Evolutionary conservation across 148 eudicot species (phyloP).

Genomic region (Simmondsia chinensis): DNA sequence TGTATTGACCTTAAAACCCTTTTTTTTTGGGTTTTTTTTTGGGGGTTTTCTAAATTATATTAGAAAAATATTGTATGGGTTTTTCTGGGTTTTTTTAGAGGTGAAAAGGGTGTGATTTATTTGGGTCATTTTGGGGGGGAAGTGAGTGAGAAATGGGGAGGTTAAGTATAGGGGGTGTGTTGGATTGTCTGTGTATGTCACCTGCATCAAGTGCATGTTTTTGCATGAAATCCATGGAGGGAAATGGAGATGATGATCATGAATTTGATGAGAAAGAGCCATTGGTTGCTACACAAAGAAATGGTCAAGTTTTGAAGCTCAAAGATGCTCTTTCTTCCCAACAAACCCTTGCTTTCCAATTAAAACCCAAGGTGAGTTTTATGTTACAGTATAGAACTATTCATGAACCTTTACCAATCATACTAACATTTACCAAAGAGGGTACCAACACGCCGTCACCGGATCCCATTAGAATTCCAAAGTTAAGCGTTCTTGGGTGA

Average conservation of each 20-base stretch:
- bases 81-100: neutral
- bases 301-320: slow-evolving; percentile 22
- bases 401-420: neutral
- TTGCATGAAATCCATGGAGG: slow-evolving; percentile 41
- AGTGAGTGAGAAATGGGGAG: slow-evolving; percentile 26
- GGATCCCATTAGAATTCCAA: too few relatives aligned
- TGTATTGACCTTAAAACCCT: slow-evolving; percentile 25
- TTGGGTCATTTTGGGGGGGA: neutral
- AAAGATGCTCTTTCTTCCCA: slow-evolving; percentile 55
- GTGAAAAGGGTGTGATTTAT: neutral
- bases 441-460: neutral
- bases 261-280: slow-evolving; percentile 56
- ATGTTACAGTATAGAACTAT: too few relatives aligned
- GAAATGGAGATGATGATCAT: slow-evolving; percentile 33
- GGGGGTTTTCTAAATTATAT: slow-evolving; percentile 1
- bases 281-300: slow-evolving; percentile 40
- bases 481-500: too few relatives aligned
- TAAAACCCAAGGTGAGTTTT: slow-evolving; percentile 73
- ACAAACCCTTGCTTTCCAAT: slow-evolving; percentile 62
- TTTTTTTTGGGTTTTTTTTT: slow-evolving; percentile 3
- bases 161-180: slow-evolving; percentile 50
- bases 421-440: neutral
- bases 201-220: slow-evolving; percentile 61
- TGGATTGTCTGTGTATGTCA: slow-evolving; percentile 59
- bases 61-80: slow-evolving; percentile 1